Evolutionary conservation across 441 rosid genomes (phyloP).

Genomic region (Erodium texanum): DNA sequence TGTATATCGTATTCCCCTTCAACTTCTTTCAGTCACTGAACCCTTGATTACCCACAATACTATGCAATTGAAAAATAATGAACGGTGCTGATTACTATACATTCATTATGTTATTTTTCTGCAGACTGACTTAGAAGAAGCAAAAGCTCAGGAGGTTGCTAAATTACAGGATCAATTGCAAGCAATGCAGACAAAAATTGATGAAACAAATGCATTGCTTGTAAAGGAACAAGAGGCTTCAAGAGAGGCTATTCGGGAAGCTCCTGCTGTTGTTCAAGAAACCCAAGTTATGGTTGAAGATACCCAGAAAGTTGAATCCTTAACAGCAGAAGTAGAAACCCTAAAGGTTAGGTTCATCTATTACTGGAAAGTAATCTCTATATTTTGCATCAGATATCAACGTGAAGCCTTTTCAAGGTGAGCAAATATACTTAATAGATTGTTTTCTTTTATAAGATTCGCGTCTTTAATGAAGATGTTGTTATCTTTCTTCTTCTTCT

Average conservation of each 20-base stretch:
- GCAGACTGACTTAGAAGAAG: conserved; percentile 88
- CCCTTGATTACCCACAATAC: conserved; percentile 5
- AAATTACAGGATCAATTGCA: conserved; percentile 63
- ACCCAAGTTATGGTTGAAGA: conserved; percentile 89
- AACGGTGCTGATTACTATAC: conserved; percentile 13
- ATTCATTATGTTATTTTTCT: conserved; percentile 21
- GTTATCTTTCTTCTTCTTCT: too few relatives aligned
- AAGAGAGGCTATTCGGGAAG: conserved; percentile 75
- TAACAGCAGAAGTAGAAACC: conserved; percentile 65
- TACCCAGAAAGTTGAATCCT: conserved; percentile 61
- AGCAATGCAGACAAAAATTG: conserved; percentile 68
- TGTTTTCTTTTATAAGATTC: not conserved
- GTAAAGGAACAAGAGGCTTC: conserved; percentile 67
- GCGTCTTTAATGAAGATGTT: not conserved
- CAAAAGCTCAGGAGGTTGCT: conserved; percentile 60
- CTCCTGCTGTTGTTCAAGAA: conserved; percentile 82
- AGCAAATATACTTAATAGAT: not conserved
- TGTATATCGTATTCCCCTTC: not conserved
- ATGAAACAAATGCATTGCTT: conserved; percentile 58
- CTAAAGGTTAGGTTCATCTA: conserved; percentile 22
- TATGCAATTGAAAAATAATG: conserved; percentile 10
- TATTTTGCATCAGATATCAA: conserved; percentile 1
- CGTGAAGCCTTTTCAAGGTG: not conserved
- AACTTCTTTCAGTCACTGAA: conserved; percentile 9
- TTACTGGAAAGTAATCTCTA: not conserved